phyloP scores from a whole-genome alignment of 345 rosid genomes.

The Cardamine occulta region DNA sequence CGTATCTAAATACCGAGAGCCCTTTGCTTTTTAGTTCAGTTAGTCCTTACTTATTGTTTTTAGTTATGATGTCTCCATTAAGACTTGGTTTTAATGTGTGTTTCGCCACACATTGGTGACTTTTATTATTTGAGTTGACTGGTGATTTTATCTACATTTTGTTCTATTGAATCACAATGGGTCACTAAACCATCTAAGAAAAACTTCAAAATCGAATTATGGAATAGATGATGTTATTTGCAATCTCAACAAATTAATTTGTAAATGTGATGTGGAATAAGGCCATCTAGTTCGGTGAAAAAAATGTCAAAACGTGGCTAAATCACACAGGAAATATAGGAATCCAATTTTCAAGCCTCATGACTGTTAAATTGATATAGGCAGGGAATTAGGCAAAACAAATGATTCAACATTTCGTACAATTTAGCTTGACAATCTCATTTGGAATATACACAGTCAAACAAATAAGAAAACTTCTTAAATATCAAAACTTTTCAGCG shows the following conservation, averaged over 20 bases:
- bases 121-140: conserved; percentile 12
- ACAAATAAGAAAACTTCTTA: not conserved
- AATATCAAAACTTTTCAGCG: not conserved
- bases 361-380: not conserved
- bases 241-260: not conserved
- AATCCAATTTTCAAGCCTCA: not conserved
- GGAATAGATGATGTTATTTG: not conserved
- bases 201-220: not conserved
- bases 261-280: not conserved
- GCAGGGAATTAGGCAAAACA: not conserved
- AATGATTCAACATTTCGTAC: not conserved
- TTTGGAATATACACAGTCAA: not conserved
- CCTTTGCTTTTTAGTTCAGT: not conserved
- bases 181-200: conserved; percentile 9
- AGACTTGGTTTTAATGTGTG: conserved; percentile 18
- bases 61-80: conserved; percentile 4
- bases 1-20: conserved; percentile 5
- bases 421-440: not conserved
- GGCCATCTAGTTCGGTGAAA: not conserved
- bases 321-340: not conserved
- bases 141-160: not conserved
- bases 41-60: conserved; percentile 10
- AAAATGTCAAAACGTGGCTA: not conserved
- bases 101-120: not conserved
- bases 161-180: not conserved